phyloP scores from a whole-genome alignment of 2,329 filamentous ascomycete genomes.

The Alternaria postmessia region DNA sequence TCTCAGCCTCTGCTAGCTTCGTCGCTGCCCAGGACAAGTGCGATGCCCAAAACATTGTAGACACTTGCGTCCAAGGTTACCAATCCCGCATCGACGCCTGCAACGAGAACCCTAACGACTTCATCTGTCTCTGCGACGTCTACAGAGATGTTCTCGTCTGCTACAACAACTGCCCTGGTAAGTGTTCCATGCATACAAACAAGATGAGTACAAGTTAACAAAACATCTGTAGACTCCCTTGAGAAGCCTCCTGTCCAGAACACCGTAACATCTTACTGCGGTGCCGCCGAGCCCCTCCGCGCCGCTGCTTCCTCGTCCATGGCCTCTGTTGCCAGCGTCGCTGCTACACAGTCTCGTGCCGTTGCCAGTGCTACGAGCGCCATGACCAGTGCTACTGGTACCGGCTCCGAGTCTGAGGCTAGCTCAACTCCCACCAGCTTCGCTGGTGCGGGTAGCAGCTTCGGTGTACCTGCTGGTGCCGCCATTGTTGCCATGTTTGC shows the following conservation, averaged over 20 bases:
- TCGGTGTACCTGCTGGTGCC: constrained; percentile 28
- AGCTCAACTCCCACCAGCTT: constrained; percentile 18
- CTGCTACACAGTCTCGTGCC: constrained; percentile 25
- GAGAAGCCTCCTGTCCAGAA: constrained; percentile 44
- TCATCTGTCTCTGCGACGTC: constrained; percentile 66
- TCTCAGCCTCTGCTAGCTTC: constrained; percentile 47
- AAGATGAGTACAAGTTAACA: too few relatives aligned
- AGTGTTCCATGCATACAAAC: too few relatives aligned
- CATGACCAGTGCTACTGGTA: constrained; percentile 3
- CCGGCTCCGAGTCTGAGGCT: background rate
- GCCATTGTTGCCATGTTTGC: constrained; percentile 35
- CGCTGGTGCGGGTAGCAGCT: constrained; percentile 25
- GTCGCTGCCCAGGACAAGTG: constrained; percentile 51
- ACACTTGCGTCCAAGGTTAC: constrained; percentile 56
- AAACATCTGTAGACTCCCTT: constrained; percentile 44
- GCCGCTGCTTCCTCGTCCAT: constrained; percentile 28
- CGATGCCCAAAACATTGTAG: constrained; percentile 58
- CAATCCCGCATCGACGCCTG: constrained; percentile 56
- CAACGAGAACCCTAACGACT: constrained; percentile 55
- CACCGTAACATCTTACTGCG: constrained; percentile 51
- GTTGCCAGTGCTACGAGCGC: constrained; percentile 13
- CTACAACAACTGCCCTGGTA: constrained; percentile 69
- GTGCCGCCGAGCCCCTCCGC: constrained; percentile 51
- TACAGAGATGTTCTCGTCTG: constrained; percentile 64
- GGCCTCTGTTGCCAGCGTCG: constrained; percentile 29